phyloP scores from a whole-genome alignment of 345 rosid genomes.

The Salix exigua region DNA sequence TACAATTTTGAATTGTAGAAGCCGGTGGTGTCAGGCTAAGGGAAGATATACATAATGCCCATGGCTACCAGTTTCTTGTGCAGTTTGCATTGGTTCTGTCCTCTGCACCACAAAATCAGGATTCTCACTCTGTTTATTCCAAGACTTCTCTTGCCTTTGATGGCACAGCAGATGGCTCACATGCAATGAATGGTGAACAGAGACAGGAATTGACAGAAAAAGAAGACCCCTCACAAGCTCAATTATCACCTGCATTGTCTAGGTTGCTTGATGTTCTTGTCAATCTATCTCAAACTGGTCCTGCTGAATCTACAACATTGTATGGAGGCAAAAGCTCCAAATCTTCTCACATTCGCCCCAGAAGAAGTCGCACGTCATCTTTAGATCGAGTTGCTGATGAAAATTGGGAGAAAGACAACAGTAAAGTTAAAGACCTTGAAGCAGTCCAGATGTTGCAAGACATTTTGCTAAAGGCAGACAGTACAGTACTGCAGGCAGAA shows the following conservation, averaged over 20 bases:
- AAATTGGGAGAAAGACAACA: conserved; percentile 71
- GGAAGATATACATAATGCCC: conserved; percentile 97
- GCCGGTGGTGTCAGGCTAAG: conserved; percentile 87
- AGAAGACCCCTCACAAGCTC: conserved; percentile 46
- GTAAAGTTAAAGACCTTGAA: conserved; percentile 95
- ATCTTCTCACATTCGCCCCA: conserved; percentile 51
- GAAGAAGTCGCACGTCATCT: conserved; percentile 61
- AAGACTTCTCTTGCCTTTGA: conserved; percentile 37
- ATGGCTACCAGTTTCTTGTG: conserved; percentile 98
- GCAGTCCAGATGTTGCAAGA: conserved; percentile 98
- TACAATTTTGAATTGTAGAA: conserved; percentile 57
- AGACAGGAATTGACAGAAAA: conserved; percentile 25
- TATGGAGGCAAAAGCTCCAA: conserved; percentile 50
- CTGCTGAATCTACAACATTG: conserved; percentile 42
- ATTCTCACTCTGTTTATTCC: conserved; percentile 32
- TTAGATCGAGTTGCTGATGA: conserved; percentile 63
- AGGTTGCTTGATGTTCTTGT: conserved; percentile 96
- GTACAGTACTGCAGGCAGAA: conserved; percentile 85
- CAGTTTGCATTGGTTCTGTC: conserved; percentile 87
- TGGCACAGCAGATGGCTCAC: conserved; percentile 33
- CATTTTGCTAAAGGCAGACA: conserved; percentile 88
- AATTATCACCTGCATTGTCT: conserved; percentile 73
- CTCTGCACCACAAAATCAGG: conserved; percentile 50
- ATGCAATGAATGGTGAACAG: conserved; percentile 25
- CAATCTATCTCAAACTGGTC: conserved; percentile 87